These are phyloP conservation scores for Candida dajiaensis DNA, from an alignment of 805 yeast genomes.

Conservation along the genomic window DNA sequence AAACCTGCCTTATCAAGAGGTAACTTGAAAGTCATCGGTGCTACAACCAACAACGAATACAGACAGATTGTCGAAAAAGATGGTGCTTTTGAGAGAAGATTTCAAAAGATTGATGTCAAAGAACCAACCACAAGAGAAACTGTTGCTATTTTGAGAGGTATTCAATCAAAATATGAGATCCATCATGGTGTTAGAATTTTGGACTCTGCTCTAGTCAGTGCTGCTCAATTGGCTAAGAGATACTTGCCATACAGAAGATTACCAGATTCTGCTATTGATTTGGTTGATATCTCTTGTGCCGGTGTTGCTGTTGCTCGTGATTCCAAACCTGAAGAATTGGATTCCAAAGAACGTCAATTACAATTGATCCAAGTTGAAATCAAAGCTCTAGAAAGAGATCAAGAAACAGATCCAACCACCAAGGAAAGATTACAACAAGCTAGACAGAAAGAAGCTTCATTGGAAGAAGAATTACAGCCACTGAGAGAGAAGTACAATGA, in stretches of 20 bases:
- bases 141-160: constrained; percentile 91
- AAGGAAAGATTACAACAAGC: constrained; percentile 83
- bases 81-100: constrained; percentile 98
- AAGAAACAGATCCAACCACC: constrained; percentile 75
- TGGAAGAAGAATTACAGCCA: constrained; percentile 83
- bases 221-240: constrained; percentile 91
- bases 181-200: constrained; percentile 97
- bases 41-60: constrained; percentile 93
- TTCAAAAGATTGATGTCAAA: constrained; percentile 93
- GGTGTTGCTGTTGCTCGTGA: constrained; percentile 97
- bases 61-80: constrained; percentile 90
- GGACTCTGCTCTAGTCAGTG: constrained; percentile 89
- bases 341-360: constrained; percentile 85
- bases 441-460: constrained; percentile 67
- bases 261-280: constrained; percentile 96
- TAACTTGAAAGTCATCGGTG: constrained; percentile 94
- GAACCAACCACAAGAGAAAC: constrained; percentile 93
- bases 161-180: constrained; percentile 90
- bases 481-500: constrained; percentile 77
- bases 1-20: constrained; percentile 98
- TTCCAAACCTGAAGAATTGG: constrained; percentile 95
- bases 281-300: constrained; percentile 95
- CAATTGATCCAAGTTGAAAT: constrained; percentile 93
- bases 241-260: constrained; percentile 91
- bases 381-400: constrained; percentile 93